phyloP scores from a whole-genome alignment of 2,329 filamentous ascomycete species.

The Pyrenophora seminiperda region DNA sequence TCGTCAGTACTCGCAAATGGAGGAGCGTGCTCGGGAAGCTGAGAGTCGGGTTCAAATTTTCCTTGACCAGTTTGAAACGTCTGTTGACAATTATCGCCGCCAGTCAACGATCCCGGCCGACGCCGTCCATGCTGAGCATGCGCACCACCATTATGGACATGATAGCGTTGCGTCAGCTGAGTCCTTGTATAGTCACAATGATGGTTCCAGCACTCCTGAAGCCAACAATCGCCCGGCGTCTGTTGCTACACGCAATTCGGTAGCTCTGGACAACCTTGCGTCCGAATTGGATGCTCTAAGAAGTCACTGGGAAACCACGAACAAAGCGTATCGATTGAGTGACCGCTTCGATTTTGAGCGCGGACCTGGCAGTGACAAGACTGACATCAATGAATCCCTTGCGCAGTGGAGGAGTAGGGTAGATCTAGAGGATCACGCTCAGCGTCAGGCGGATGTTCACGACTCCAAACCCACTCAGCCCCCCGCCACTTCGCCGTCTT shows the following conservation, averaged over 20 bases:
- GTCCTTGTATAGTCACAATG: slow-evolving; percentile 55
- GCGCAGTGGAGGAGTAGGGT: slow-evolving; percentile 44
- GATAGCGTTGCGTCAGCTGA: slow-evolving; percentile 67
- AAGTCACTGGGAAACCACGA: slow-evolving; percentile 93
- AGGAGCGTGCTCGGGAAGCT: slow-evolving; percentile 83
- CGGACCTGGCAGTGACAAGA: slow-evolving; percentile 46
- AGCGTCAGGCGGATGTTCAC: slow-evolving; percentile 10
- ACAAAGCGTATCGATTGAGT: slow-evolving; percentile 90
- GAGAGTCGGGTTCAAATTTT: slow-evolving; percentile 92
- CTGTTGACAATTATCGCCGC: slow-evolving; percentile 91
- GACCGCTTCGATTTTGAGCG: slow-evolving; percentile 86
- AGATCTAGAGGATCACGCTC: slow-evolving; percentile 36
- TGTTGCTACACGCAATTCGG: slow-evolving; percentile 58
- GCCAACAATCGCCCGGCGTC: slow-evolving; percentile 34
- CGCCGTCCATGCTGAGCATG: slow-evolving; percentile 42
- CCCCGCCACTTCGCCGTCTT: slow-evolving; percentile 2
- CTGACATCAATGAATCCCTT: slow-evolving; percentile 40
- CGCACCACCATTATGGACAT: slow-evolving; percentile 50
- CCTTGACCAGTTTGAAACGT: slow-evolving; percentile 90
- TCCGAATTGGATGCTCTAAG: slow-evolving; percentile 89
- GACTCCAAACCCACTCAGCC: slow-evolving; percentile 5
- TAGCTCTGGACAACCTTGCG: slow-evolving; percentile 87
- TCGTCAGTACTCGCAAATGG: slow-evolving; percentile 78
- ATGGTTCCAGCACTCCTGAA: slow-evolving; percentile 44
- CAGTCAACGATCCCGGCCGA: slow-evolving; percentile 58